Evolutionary conservation across 495 filamentous ascomycete species (phyloP).

Genomic region (Tuber calosporum): DNA sequence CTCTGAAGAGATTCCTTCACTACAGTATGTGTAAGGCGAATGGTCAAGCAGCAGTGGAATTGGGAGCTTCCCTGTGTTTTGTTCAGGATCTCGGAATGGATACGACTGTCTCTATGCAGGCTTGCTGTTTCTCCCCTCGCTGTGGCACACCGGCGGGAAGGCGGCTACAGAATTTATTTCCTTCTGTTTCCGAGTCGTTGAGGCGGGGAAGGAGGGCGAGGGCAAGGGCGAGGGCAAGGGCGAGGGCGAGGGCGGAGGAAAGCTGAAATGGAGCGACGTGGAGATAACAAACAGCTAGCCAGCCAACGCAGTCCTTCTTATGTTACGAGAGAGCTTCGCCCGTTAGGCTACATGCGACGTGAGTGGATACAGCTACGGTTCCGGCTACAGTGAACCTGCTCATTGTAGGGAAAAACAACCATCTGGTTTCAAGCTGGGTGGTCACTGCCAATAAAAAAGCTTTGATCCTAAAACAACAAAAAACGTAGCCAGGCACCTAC

Average conservation of each 20-base stretch:
- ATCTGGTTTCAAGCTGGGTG: not conserved
- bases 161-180: not conserved
- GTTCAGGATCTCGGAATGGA: not conserved
- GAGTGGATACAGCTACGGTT: not conserved
- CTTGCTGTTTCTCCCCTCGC: not conserved
- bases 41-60: not conserved
- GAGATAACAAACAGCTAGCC: not conserved
- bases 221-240: no score
- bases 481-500: not conserved
- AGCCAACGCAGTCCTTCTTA: not conserved
- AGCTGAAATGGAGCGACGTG: not conserved
- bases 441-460: not conserved
- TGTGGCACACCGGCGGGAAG: not conserved
- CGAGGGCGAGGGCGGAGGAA: not conserved
- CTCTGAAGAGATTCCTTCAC: not conserved
- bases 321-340: not conserved
- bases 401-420: not conserved
- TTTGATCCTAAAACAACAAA: not conserved
- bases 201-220: not conserved
- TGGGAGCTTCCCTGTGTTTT: not conserved
- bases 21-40: not conserved
- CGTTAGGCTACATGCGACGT: not conserved
- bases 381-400: not conserved
- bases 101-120: not conserved
- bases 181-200: not conserved